Percentiles rank a stretch among this genome's conserved stretches.
Conservation (phyloP, 2,329 filamentous ascomycete species). For the Monilinia vaccinii-corymbosi region DNA sequence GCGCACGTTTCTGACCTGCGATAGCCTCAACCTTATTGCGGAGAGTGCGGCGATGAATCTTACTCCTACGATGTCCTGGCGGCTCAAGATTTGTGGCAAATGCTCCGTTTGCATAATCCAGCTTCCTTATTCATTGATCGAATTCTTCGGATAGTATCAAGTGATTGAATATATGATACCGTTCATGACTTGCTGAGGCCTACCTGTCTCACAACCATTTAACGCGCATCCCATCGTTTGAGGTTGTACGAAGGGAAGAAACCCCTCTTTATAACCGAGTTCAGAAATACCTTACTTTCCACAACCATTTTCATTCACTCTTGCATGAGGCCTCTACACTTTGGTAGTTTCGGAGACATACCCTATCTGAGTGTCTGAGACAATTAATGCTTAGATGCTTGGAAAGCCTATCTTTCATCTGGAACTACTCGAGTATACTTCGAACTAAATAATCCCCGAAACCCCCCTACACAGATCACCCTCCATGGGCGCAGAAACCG, state of each 20-base stretch:
- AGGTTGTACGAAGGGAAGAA: slow-evolving; percentile 12
- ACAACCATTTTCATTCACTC: background rate
- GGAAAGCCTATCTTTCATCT: background rate
- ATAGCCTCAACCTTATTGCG: background rate
- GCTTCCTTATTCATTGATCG: background rate
- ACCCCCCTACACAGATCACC: background rate
- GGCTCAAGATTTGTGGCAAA: background rate
- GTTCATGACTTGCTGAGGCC: background rate
- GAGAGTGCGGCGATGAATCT: no score
- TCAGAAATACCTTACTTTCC: background rate
- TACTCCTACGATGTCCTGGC: background rate
- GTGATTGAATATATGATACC: background rate
- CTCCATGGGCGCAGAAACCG: background rate
- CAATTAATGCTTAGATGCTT: background rate
- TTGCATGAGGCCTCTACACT: background rate
- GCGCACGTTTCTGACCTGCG: background rate
- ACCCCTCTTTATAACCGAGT: background rate
- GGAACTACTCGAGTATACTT: background rate
- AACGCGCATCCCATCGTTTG: background rate
- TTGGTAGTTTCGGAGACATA: background rate
- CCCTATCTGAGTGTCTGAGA: background rate
- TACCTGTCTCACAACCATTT: background rate
- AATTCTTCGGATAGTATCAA: background rate
- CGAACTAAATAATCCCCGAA: background rate
- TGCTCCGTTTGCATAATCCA: background rate